phyloP scores from a whole-genome alignment of 2,329 filamentous ascomycete genomes.

The Arthrobotrys pseudoclavata region DNA sequence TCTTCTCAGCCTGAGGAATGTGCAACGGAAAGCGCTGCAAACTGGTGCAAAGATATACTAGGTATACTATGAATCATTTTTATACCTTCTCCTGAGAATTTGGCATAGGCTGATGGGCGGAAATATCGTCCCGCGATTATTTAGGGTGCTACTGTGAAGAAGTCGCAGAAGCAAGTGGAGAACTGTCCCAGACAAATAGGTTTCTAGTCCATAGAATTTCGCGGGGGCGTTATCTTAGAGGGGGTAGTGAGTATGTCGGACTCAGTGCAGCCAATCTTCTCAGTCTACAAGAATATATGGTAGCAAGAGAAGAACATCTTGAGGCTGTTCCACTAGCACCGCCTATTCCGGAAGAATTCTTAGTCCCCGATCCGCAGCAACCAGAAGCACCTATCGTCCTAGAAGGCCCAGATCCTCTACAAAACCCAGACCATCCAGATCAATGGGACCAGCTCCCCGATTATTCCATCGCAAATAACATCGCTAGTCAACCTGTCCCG shows the following conservation, averaged over 20 bases:
- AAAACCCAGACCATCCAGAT: too few relatives aligned
- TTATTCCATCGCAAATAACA: background rate
- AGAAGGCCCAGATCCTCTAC: too few relatives aligned
- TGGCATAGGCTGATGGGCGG: too few relatives aligned
- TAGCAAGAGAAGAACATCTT: too few relatives aligned
- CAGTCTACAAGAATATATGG: too few relatives aligned
- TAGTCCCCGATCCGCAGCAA: too few relatives aligned
- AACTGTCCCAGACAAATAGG: background rate
- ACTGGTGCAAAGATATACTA: background rate
- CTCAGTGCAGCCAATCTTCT: background rate
- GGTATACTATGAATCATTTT: background rate
- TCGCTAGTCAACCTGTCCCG: background rate
- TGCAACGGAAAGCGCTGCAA: background rate
- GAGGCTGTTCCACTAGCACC: too few relatives aligned
- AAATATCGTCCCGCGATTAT: background rate
- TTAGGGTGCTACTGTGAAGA: background rate
- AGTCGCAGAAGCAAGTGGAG: background rate
- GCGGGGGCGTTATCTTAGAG: background rate
- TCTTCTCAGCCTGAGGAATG: background rate
- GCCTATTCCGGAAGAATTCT: too few relatives aligned
- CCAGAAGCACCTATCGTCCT: too few relatives aligned
- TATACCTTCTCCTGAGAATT: too few relatives aligned
- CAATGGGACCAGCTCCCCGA: background rate
- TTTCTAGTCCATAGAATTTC: background rate
- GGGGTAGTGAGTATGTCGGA: background rate